A percentile compares a stretch with the other conserved stretches of the same genome.
These are phyloP conservation scores for Miamiensis avidus DNA, from an alignment of 169 alveolate genomes.

Conservation along the genomic window DNA sequence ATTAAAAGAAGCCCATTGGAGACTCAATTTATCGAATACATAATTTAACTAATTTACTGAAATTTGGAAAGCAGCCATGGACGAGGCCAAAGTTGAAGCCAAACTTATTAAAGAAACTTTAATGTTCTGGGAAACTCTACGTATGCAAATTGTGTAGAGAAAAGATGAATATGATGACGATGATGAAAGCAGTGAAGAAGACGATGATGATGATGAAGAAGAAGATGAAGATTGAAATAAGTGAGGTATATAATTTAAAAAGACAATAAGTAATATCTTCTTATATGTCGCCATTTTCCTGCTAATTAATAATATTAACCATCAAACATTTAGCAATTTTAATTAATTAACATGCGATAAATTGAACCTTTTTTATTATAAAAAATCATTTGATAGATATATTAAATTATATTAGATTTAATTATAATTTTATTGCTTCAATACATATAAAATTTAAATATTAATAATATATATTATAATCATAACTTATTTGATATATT, in stretches of 20 bases:
- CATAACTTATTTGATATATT: too few relatives aligned
- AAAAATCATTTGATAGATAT: too few relatives aligned
- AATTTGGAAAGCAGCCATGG: background rate
- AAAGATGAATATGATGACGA: background rate
- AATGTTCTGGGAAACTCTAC: background rate
- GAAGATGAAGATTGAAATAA: background rate
- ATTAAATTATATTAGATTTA: too few relatives aligned
- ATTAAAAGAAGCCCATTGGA: background rate
- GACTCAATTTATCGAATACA: background rate
- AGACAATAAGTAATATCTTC: background rate
- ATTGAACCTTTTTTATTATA: background rate
- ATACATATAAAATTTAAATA: too few relatives aligned
- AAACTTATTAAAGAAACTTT: background rate
- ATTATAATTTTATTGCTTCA: too few relatives aligned
- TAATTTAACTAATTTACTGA: background rate
- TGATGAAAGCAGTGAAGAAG: background rate
- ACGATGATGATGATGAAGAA: background rate
- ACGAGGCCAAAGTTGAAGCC: background rate
- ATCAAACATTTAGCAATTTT: too few relatives aligned
- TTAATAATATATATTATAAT: too few relatives aligned
- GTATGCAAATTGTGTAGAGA: background rate
- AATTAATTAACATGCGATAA: background rate
- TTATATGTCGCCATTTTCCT: background rate
- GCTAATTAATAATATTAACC: background rate
- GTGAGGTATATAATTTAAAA: too few relatives aligned